These are phyloP conservation scores for Exophiala dermatitidis DNA, from an alignment of 2,329 filamentous ascomycete species.

Conservation along the genomic window DNA sequence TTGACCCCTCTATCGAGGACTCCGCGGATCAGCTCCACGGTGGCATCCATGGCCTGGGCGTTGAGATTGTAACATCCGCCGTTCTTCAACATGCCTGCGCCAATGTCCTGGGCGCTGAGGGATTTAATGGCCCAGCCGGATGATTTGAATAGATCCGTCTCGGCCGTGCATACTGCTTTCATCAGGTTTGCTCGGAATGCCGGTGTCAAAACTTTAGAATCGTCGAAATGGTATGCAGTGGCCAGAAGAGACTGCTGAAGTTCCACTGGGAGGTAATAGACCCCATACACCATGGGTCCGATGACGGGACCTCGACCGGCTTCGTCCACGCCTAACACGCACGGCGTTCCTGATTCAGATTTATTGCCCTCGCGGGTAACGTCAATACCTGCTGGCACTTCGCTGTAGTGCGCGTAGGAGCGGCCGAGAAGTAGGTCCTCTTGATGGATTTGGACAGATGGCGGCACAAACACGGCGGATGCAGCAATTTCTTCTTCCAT, in stretches of 20 bases:
- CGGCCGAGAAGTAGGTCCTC: conserved; percentile 54
- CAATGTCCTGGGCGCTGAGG: conserved; percentile 78
- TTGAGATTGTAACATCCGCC: conserved; percentile 74
- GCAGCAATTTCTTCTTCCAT: conserved; percentile 33
- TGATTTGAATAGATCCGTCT: conserved; percentile 49
- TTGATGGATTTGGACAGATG: conserved; percentile 52
- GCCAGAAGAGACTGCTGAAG: conserved; percentile 66
- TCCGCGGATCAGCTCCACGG: conserved; percentile 69
- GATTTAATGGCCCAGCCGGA: conserved; percentile 80
- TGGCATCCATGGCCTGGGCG: conserved; percentile 90
- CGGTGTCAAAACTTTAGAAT: conserved; percentile 85
- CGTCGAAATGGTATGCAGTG: conserved; percentile 77
- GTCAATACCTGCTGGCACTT: conserved; percentile 55
- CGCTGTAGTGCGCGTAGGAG: conserved; percentile 66
- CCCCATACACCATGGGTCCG: conserved; percentile 62
- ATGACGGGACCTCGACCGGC: conserved; percentile 91
- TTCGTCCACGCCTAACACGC: conserved; percentile 84
- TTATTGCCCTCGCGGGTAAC: conserved; percentile 26
- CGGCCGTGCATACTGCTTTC: conserved; percentile 61
- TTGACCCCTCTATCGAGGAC: conserved; percentile 74
- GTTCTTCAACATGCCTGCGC: conserved; percentile 64
- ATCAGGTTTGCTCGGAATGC: conserved; percentile 67
- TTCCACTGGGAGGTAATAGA: conserved; percentile 64
- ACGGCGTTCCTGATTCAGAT: conserved; percentile 45
- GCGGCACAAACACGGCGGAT: conserved; percentile 53